These are phyloP conservation scores for Neolecta irregularis DNA, from an alignment of 1,139 yeast species.

Conservation along the genomic window DNA sequence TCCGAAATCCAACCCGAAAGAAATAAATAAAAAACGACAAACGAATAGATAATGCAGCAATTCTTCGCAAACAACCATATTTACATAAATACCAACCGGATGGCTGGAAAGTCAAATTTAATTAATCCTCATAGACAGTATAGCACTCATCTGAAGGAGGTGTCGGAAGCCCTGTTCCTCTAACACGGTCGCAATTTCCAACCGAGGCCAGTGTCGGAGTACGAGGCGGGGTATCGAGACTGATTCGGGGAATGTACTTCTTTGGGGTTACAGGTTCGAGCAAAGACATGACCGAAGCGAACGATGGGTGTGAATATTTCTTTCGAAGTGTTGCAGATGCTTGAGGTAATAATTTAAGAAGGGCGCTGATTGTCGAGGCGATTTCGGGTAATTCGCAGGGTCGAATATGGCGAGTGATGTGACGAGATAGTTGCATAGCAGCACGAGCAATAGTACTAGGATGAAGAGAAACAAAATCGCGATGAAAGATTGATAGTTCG, in stretches of 20 bases:
- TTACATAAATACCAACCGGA: too few relatives aligned
- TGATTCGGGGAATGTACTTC: conserved; percentile 19
- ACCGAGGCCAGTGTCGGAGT: conserved; percentile 4
- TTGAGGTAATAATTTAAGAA: conserved; percentile 19
- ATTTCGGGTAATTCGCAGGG: conserved; percentile 13
- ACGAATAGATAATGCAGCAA: too few relatives aligned
- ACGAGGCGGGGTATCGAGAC: conserved; percentile 10
- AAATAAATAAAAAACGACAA: too few relatives aligned
- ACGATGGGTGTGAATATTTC: conserved; percentile 23
- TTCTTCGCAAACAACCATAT: too few relatives aligned
- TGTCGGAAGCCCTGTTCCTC: conserved; percentile 5
- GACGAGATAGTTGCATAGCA: conserved; percentile 57
- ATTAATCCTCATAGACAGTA: too few relatives aligned
- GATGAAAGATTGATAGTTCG: conserved; percentile 61
- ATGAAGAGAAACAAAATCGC: conserved; percentile 45
- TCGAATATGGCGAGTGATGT: conserved; percentile 33
- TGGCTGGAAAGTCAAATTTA: too few relatives aligned
- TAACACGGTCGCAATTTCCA: background rate
- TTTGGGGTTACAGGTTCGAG: conserved; percentile 21
- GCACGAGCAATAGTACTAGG: conserved; percentile 53
- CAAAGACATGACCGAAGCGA: conserved; percentile 22
- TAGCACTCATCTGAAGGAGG: conserved; percentile 6
- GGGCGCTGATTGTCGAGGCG: conserved; percentile 8
- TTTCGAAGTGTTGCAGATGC: conserved; percentile 23
- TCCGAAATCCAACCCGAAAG: too few relatives aligned